Evolutionary conservation across 805 yeast genomes (phyloP), one percentile per base, ranked within the genome.

Genomic region (Candida boidinii): DNA sequence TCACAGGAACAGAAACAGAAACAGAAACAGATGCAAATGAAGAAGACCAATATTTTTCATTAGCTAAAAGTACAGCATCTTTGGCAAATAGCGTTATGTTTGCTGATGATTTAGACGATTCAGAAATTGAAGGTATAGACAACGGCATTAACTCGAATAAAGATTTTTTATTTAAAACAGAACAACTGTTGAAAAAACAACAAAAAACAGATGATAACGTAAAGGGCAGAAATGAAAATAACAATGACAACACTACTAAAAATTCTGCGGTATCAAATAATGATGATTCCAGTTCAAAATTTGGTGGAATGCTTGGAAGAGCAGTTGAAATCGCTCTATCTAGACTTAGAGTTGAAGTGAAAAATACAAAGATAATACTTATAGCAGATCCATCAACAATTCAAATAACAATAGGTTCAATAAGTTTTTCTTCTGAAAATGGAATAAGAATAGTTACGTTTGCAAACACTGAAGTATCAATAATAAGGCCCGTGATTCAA

Each of bases 51-150:
- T 44, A 59, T 37, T 73, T 73, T 36, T 73, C 77, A 36, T 53
- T 83, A 36, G 76, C 83, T 0, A 80, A 76, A 45, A 80, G 92
- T 36, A 78, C 90, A 0, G 77, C 79, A 16, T 85, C 80, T 44
- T 62, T 86, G 35, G 86, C 92, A 3, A 70, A 68, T 40, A 73
- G 78, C 29, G 62, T 73, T 16, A 61, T 69, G 50, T 50, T 72
- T 29, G 68, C 63, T 12, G 71, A 67, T 36, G 47, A 46, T 17
- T 58, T 59, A 5, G 49, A 42, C 2, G 30, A 28, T 17, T n/a
- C 17, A 4, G 31, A 28, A n/a, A 20, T 13, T n/a, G 13, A 19
- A 3, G 29, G 33, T 17, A 39, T 40, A 14, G 19, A 35, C 30
- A 11, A 24, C 6, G 34, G 35, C n/a, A n/a, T n/a, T n/a, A n/a